Evolutionary conservation across 1,139 yeast genomes (phyloP).

Genomic region (Nakaseomyces kungkrabaensis): DNA sequence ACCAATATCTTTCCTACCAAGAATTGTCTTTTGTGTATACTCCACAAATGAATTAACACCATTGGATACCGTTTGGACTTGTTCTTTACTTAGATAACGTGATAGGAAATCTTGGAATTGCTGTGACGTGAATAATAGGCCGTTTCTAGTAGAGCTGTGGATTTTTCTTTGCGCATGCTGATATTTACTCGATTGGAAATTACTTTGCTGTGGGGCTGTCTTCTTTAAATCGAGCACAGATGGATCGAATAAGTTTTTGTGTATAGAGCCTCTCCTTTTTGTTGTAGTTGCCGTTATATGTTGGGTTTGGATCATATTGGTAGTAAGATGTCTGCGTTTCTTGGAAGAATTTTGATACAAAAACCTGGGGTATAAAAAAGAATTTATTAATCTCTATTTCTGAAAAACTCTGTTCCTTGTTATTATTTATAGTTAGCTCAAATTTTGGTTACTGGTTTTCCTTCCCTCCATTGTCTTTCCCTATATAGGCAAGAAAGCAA

Average conservation of each 20-base stretch:
- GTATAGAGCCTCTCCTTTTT: constrained; percentile 20
- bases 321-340: no score
- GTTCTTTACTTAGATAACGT: background rate
- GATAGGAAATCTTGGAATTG: background rate
- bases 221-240: constrained; percentile 5
- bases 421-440: no score
- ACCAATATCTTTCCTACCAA: background rate
- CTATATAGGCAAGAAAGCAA: no score
- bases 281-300: constrained; percentile 14
- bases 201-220: background rate
- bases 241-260: constrained; percentile 20
- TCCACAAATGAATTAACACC: background rate
- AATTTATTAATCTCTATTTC: no score
- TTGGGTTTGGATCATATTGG: constrained; percentile 17
- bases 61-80: background rate
- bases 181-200: background rate
- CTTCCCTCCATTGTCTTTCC: no score
- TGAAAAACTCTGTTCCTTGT: no score
- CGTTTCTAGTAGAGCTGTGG: background rate
- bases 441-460: no score
- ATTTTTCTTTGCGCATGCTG: background rate
- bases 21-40: background rate
- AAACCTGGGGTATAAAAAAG: no score
- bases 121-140: background rate
- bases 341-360: no score